These are phyloP conservation scores for Lactifluus subvellereus DNA, from an alignment of 768 basidiomycete species.

Conservation along the genomic window DNA sequence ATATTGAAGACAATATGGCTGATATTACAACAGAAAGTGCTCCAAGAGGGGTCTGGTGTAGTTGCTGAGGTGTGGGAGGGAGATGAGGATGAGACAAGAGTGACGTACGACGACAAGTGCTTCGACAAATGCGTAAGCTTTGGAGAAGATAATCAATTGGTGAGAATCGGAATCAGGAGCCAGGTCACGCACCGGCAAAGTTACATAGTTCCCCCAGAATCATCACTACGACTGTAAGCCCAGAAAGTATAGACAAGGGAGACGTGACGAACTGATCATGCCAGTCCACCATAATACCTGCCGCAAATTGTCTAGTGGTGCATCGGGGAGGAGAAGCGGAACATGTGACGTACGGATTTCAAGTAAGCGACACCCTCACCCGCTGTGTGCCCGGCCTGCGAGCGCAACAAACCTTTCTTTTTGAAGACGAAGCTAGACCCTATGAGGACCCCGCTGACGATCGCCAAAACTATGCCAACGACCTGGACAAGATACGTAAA, in stretches of 20 bases:
- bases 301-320: background rate
- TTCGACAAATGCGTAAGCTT: conserved; percentile 85
- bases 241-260: background rate
- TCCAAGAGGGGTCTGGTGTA: conserved; percentile 78
- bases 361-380: conserved; percentile 92
- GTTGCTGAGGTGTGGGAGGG: conserved; percentile 10
- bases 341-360: conserved; percentile 63
- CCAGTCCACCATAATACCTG: conserved; percentile 91
- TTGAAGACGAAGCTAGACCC: conserved; percentile 95
- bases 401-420: conserved; percentile 85
- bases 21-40: conserved; percentile 95
- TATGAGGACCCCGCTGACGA: conserved; percentile 80
- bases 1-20: conserved; percentile 86
- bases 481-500: conserved; percentile 36
- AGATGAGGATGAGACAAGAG: background rate
- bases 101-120: conserved; percentile 81
- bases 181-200: conserved; percentile 58
- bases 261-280: conserved; percentile 63
- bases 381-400: conserved; percentile 71
- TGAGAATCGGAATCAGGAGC: conserved; percentile 28
- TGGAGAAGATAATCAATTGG: conserved; percentile 20
- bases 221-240: conserved; percentile 55
- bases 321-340: background rate
- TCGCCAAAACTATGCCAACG: conserved; percentile 71
- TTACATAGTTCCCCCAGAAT: conserved; percentile 86